Conservation (phyloP, 2,329 filamentous ascomycete genomes). For the Aspergillus vadensis region DNA sequence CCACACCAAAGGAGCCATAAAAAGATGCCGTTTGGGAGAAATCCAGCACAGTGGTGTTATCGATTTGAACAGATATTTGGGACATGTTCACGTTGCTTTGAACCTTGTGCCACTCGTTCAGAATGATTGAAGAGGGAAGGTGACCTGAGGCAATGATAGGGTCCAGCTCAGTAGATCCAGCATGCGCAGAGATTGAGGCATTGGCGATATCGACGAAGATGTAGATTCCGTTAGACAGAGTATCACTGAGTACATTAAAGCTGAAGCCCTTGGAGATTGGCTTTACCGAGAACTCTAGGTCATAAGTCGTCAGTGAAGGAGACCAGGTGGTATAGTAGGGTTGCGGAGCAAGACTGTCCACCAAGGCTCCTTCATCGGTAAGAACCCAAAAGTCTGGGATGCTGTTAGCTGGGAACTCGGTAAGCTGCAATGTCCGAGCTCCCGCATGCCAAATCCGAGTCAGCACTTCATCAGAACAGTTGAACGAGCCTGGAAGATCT, state of each 20-base stretch:
- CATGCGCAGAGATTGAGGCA: conserved; percentile 18
- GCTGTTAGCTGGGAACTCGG: conserved; percentile 13
- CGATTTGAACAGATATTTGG: conserved; percentile 9
- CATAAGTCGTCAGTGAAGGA: conserved; percentile 11
- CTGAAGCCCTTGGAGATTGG: conserved; percentile 31
- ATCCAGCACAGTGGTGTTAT: conserved; percentile 19
- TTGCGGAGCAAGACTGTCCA: conserved; percentile 18
- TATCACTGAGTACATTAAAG: conserved; percentile 34
- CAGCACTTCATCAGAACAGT: conserved; percentile 16
- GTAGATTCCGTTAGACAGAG: conserved; percentile 34
- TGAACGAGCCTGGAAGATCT: conserved; percentile 16
- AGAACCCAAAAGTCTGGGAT: conserved; percentile 19
- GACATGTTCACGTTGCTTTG: conserved; percentile 10
- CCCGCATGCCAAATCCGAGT: conserved; percentile 17
- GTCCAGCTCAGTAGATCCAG: conserved; percentile 11
- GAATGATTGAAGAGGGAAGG: conserved; percentile 4
- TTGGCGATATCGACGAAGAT: conserved; percentile 28
- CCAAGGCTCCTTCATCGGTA: conserved; percentile 17
- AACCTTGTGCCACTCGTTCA: conserved; percentile 16
- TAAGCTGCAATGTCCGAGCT: conserved; percentile 18
- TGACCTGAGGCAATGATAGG: conserved; percentile 5
- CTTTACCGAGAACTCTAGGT: conserved; percentile 22
- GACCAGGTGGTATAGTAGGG: conserved; percentile 8
- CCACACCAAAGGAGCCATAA: conserved; percentile 36
- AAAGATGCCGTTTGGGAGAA: conserved; percentile 31